phyloP scores from a whole-genome alignment of 805 yeast genomes.

The Maudiozyma turicensis region DNA sequence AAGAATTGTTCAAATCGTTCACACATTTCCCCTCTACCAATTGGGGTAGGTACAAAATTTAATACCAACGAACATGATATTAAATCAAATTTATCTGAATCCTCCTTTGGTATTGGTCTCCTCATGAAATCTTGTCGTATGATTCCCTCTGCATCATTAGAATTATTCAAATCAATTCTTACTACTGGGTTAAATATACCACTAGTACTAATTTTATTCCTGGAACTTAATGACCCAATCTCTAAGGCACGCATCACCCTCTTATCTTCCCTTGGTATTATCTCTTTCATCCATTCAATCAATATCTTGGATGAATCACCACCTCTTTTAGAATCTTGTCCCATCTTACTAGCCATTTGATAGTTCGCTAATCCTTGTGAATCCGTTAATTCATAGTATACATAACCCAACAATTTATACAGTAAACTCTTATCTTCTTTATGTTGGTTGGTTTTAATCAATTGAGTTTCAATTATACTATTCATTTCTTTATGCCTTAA shows the following conservation, averaged over 20 bases:
- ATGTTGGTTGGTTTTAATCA: conserved; percentile 4
- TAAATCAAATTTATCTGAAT: conserved; percentile 44
- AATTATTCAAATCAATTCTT: conserved; percentile 64
- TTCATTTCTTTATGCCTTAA: neutral
- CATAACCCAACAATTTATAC: conserved; percentile 35
- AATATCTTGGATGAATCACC: conserved; percentile 84
- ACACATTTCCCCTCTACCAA: conserved; percentile 71
- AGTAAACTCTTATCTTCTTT: conserved; percentile 11
- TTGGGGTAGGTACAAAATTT: conserved; percentile 74
- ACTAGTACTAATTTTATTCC: conserved; percentile 57
- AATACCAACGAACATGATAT: conserved; percentile 80
- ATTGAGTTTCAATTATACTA: conserved; percentile 8
- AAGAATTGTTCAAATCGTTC: conserved; percentile 48
- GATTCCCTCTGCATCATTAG: conserved; percentile 61
- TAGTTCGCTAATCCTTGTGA: conserved; percentile 74
- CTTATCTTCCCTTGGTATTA: conserved; percentile 6
- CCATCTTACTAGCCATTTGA: conserved; percentile 78
- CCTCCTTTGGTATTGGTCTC: conserved; percentile 45
- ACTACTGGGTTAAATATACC: conserved; percentile 41
- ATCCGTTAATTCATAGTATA: conserved; percentile 50
- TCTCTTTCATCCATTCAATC: conserved; percentile 56
- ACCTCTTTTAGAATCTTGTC: conserved; percentile 71
- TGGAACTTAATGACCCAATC: conserved; percentile 69
- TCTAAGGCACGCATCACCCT: conserved; percentile 46
- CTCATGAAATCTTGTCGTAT: conserved; percentile 78